Percentiles rank a stretch among this genome's conserved stretches.
Conservation (phyloP, 192 early-diverging fungal genomes). For the Thoreauomyces humboldtii region DNA sequence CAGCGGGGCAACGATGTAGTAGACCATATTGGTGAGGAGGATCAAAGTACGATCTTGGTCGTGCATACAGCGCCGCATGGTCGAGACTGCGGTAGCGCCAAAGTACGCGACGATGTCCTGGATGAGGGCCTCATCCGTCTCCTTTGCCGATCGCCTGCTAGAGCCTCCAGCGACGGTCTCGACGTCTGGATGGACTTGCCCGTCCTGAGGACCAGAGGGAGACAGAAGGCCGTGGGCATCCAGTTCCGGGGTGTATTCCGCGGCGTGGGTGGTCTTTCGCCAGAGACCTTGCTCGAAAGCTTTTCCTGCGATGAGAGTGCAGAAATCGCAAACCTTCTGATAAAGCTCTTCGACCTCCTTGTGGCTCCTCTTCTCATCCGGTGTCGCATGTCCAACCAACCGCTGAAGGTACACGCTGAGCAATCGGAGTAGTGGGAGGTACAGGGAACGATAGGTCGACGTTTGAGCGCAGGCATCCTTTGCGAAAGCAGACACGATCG, state of each 20-base stretch:
- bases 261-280: conserved; percentile 27
- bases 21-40: conserved; percentile 70
- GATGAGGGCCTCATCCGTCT: conserved; percentile 66
- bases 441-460: conserved; percentile 56
- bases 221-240: too few relatives aligned
- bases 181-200: too few relatives aligned
- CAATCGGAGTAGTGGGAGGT: conserved; percentile 56
- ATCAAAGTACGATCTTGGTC: conserved; percentile 73
- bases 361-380: conserved; percentile 64
- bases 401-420: neutral
- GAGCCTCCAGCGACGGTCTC: too few relatives aligned
- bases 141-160: conserved; percentile 34
- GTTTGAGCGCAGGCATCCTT: conserved; percentile 63
- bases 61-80: conserved; percentile 61
- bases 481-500: conserved; percentile 51
- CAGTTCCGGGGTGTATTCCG: neutral
- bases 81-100: conserved; percentile 59
- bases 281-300: conserved; percentile 73
- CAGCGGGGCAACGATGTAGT: conserved; percentile 73
- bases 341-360: conserved; percentile 54
- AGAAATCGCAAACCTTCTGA: conserved; percentile 55
- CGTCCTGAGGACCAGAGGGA: too few relatives aligned
- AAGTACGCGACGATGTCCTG: conserved; percentile 55
- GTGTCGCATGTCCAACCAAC: conserved; percentile 28
- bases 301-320: conserved; percentile 71